Conservation (phyloP, 129 eudicot genomes). For the Flaveria bidentis region DNA sequence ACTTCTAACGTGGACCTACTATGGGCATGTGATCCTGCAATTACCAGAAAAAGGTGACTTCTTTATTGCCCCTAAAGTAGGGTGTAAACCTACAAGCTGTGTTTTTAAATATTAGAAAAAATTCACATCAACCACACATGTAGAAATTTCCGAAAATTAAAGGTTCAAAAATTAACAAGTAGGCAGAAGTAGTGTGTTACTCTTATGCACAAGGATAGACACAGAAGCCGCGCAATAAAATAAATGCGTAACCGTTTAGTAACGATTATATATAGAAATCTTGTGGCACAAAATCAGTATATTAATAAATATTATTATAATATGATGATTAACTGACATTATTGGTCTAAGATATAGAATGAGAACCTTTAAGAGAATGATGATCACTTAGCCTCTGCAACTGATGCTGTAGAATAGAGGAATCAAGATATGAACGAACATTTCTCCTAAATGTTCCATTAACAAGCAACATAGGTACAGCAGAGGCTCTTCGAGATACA, state of each 20-base stretch:
- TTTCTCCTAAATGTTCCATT: constrained; percentile 92
- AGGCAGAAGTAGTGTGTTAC: background rate
- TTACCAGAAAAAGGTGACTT: constrained; percentile 30
- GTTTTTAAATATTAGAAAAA: background rate
- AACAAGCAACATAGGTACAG: constrained; percentile 81
- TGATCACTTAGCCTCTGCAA: constrained; percentile 75
- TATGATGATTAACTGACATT: background rate
- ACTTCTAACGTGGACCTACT: constrained; percentile 86
- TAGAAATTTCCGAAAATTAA: background rate
- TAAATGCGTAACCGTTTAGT: background rate
- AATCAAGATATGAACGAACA: constrained; percentile 85
- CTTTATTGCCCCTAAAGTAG: background rate
- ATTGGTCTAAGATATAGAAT: background rate
- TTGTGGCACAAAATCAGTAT: constrained; percentile 5
- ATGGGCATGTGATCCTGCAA: constrained; percentile 80
- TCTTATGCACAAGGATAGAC: background rate
- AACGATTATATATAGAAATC: background rate
- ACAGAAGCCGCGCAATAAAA: background rate
- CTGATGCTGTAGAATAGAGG: constrained; percentile 93
- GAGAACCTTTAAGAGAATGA: constrained; percentile 79
- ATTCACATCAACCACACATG: background rate
- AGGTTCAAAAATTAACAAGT: constrained; percentile 9
- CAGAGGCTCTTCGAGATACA: constrained; percentile 90
- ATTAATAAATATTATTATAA: background rate
- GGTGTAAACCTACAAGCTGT: constrained; percentile 5